These are phyloP conservation scores for Neltuma alba DNA, from an alignment of 306 rosid species.

Conservation along the genomic window DNA sequence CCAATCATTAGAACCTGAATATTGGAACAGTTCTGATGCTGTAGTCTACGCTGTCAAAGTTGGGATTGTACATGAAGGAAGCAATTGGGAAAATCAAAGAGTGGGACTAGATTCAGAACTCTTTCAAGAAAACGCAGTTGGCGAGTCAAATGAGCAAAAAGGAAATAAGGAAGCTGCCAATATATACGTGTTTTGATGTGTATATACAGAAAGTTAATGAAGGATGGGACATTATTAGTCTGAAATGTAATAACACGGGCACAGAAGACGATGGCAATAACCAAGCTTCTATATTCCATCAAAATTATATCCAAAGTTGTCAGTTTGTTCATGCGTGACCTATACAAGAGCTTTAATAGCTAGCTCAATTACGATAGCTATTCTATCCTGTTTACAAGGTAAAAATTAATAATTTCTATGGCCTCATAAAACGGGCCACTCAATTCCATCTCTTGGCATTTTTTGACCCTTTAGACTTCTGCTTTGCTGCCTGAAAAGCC, in stretches of 20 bases:
- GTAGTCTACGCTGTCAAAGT: too few species aligned
- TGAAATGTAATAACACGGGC: background rate
- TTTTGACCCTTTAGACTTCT: conserved; percentile 79
- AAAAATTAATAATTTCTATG: conserved; percentile 29
- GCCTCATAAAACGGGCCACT: conserved; percentile 30
- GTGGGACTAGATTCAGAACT: too few species aligned
- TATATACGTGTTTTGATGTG: background rate
- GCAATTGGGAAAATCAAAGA: background rate
- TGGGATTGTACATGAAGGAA: background rate
- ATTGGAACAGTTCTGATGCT: too few species aligned
- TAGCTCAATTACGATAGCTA: conserved; percentile 38
- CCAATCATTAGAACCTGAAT: too few species aligned
- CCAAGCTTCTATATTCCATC: conserved; percentile 31
- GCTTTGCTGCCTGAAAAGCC: conserved; percentile 93
- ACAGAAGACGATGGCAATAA: conserved; percentile 22
- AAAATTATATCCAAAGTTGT: conserved; percentile 37
- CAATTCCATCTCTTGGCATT: conserved; percentile 92
- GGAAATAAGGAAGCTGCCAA: background rate
- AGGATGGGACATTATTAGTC: background rate
- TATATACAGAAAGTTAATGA: background rate
- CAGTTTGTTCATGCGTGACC: conserved; percentile 41
- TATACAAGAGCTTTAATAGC: conserved; percentile 55
- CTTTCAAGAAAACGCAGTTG: too few species aligned
- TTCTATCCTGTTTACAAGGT: conserved; percentile 30
- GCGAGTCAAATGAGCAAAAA: background rate